A percentile compares a stretch with the other conserved stretches of the same genome.
Conservation (phyloP, 2,329 filamentous ascomycete genomes). For the Neocatenulostroma microsporum region DNA sequence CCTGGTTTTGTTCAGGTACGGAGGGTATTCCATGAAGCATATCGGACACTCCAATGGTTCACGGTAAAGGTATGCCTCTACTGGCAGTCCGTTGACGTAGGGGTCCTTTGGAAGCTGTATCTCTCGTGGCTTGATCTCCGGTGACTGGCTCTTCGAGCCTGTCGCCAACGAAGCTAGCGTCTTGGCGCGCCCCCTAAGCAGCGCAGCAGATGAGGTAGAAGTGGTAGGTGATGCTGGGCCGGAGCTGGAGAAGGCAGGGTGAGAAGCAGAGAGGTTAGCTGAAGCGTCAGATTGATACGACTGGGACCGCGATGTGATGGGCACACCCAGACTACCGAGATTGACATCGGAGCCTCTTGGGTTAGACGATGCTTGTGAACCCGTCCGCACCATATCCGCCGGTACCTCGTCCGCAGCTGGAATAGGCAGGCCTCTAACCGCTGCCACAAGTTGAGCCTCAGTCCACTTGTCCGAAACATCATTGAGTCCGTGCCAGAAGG, state of each 20-base stretch:
- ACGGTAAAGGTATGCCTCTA: conserved; percentile 92
- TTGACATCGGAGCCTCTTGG: conserved; percentile 51
- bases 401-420: conserved; percentile 78
- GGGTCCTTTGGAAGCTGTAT: conserved; percentile 72
- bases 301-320: conserved; percentile 67
- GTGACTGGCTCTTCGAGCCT: conserved; percentile 56
- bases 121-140: conserved; percentile 69
- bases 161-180: conserved; percentile 76
- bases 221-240: conserved; percentile 36
- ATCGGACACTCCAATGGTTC: conserved; percentile 86
- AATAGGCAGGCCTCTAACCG: conserved; percentile 73
- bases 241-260: conserved; percentile 52
- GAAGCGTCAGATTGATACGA: conserved; percentile 70
- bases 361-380: conserved; percentile 26
- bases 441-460: conserved; percentile 89
- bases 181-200: conserved; percentile 77
- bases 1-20: conserved; percentile 85
- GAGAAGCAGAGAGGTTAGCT: conserved; percentile 50
- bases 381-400: conserved; percentile 52
- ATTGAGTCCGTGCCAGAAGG: conserved; percentile 90
- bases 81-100: conserved; percentile 85
- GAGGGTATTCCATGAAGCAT: conserved; percentile 92
- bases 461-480: conserved; percentile 86
- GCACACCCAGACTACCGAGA: conserved; percentile 66
- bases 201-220: conserved; percentile 41